These are phyloP conservation scores for Verticillium zaregamsianum DNA, from an alignment of 2,329 filamentous ascomycete species.

Conservation along the genomic window DNA sequence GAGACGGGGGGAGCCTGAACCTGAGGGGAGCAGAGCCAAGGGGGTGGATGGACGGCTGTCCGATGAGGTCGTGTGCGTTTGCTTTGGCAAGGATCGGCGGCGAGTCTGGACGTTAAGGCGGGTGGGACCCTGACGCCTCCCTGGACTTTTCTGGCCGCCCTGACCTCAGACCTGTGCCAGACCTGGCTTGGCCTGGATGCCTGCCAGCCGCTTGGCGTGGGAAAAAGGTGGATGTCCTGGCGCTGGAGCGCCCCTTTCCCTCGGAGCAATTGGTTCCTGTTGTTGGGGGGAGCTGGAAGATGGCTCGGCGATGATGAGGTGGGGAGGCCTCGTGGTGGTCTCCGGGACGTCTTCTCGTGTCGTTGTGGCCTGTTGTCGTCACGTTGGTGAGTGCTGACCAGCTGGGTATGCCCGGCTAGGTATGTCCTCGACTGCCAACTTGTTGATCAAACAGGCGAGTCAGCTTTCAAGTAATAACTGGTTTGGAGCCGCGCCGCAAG, in stretches of 20 bases:
- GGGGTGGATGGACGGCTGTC: constrained; percentile 8
- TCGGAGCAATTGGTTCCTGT: background rate
- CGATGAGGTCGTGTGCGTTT: constrained; percentile 14
- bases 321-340: background rate
- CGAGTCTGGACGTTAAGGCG: background rate
- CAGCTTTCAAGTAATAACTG: background rate
- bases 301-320: background rate
- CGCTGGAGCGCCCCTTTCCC: background rate
- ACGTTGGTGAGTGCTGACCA: background rate
- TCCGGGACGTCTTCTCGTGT: background rate
- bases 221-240: background rate
- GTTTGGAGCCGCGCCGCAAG: no score
- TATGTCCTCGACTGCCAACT: background rate
- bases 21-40: background rate
- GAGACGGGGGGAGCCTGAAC: background rate
- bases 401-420: background rate
- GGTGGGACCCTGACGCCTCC: constrained; percentile 1
- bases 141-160: constrained; percentile 1
- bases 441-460: background rate
- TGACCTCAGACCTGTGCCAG: constrained; percentile 15
- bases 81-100: constrained; percentile 11
- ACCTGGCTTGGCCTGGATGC: background rate
- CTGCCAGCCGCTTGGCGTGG: background rate
- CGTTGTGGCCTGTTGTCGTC: background rate
- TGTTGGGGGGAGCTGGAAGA: background rate